Evolutionary conservation across 1,284 basidiomycete species (phyloP).

Genomic region (Marasmius oreades): DNA sequence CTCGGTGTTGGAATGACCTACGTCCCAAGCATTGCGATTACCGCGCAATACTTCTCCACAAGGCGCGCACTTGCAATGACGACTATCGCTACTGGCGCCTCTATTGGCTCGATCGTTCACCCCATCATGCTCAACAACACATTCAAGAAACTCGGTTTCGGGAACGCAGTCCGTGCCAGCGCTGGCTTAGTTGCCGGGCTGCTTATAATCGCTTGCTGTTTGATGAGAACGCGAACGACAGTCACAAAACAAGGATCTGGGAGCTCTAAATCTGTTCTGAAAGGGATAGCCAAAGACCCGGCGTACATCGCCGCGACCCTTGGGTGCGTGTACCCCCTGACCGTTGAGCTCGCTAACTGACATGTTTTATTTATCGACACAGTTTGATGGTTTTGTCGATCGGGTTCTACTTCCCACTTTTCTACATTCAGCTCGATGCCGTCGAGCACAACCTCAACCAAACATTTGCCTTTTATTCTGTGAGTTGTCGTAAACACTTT

Average conservation of each 20-base stretch:
- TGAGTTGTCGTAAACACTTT: constrained; percentile 7
- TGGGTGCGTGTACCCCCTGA: constrained; percentile 14
- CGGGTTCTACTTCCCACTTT: constrained; percentile 27
- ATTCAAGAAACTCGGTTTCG: constrained; percentile 27
- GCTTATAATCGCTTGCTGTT: constrained; percentile 23
- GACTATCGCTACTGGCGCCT: constrained; percentile 24
- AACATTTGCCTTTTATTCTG: constrained; percentile 27
- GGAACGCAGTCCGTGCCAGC: constrained; percentile 25
- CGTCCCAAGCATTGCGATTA: constrained; percentile 27
- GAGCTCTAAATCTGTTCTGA: constrained; percentile 11
- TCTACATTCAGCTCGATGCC: constrained; percentile 30
- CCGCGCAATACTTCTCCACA: constrained; percentile 29
- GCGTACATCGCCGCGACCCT: constrained; percentile 15
- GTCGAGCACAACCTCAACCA: constrained; percentile 21
- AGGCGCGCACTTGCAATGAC: constrained; percentile 34
- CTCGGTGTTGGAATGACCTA: constrained; percentile 12
- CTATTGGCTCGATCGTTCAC: constrained; percentile 10
- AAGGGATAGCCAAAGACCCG: constrained; percentile 13
- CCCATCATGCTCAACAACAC: constrained; percentile 20
- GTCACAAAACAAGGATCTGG: constrained; percentile 7
- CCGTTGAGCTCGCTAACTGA: neutral
- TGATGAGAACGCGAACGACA: constrained; percentile 23
- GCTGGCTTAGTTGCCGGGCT: constrained; percentile 22
- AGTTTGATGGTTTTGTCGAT: constrained; percentile 18
- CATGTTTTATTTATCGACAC: neutral